Evolutionary conservation across 768 basidiomycete species (phyloP).

Genomic region (Boletus coccyginus): DNA sequence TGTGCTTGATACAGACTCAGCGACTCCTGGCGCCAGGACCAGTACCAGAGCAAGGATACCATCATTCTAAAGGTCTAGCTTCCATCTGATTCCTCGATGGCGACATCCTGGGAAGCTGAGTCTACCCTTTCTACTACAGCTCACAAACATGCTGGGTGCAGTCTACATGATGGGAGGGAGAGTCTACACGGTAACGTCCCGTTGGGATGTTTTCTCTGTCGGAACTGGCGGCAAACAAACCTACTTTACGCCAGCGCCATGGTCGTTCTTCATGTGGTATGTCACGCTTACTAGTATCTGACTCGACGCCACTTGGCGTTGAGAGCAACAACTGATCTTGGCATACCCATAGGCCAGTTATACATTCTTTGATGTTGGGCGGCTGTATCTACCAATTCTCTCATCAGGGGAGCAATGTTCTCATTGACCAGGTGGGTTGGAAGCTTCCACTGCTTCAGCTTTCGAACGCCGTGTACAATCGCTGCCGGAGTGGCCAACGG

Average conservation of each 20-base stretch:
- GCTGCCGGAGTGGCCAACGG: not conserved
- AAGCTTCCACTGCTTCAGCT: not conserved
- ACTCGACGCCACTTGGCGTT: too few relatives aligned
- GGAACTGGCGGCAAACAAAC: not conserved
- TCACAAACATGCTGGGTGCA: not conserved
- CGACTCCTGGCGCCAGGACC: too few relatives aligned
- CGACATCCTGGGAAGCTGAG: not conserved
- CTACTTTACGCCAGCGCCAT: not conserved
- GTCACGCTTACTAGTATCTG: not conserved
- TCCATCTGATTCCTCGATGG: not conserved
- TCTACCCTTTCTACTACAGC: not conserved
- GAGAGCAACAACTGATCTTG: not conserved
- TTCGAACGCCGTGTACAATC: not conserved
- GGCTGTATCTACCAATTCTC: not conserved
- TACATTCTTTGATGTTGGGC: not conserved
- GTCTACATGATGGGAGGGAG: not conserved
- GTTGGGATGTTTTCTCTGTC: not conserved
- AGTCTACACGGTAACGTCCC: not conserved
- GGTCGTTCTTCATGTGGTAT: not conserved
- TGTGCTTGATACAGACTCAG: not conserved
- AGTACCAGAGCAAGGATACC: not conserved
- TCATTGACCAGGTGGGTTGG: not conserved
- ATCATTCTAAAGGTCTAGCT: not conserved
- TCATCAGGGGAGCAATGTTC: not conserved
- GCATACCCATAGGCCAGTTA: not conserved